Evolutionary conservation across 176 grass and related monocot species (phyloP).

Genomic region (Pharus latifolius): DNA sequence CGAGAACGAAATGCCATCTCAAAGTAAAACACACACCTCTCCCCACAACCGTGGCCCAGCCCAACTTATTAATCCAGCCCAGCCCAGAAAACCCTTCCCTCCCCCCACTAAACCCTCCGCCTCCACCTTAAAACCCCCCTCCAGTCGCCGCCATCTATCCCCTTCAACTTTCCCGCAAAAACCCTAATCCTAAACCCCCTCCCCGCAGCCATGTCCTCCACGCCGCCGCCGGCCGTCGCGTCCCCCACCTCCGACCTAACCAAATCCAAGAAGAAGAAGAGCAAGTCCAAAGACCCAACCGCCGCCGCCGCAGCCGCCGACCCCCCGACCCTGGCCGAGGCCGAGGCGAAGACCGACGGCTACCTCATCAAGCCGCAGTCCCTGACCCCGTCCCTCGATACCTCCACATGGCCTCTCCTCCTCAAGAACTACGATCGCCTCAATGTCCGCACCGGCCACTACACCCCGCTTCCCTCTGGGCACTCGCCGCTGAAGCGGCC

Average conservation of each 20-base stretch:
- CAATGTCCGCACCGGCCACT: constrained; percentile 76
- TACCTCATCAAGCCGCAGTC: constrained; percentile 68
- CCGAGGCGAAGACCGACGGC: constrained; percentile 24
- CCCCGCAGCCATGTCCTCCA: constrained; percentile 38
- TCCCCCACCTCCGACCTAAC: constrained; percentile 26
- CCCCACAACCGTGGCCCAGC: no score
- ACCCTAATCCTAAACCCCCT: constrained; percentile 18
- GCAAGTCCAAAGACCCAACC: constrained; percentile 24
- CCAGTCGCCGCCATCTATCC: neutral
- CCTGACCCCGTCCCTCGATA: constrained; percentile 36
- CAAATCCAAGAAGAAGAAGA: constrained; percentile 76
- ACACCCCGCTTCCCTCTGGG: constrained; percentile 66
- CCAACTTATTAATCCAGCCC: neutral
- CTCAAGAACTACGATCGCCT: constrained; percentile 89
- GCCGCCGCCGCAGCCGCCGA: neutral
- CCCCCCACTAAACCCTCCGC: constrained; percentile 5
- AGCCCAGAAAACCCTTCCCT: neutral
- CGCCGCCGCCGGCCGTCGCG: constrained; percentile 27
- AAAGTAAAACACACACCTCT: no score
- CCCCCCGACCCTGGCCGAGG: constrained; percentile 3
- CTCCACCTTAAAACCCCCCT: constrained; percentile 29
- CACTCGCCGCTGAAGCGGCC: constrained; percentile 87
- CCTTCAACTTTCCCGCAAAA: neutral
- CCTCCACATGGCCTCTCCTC: constrained; percentile 60
- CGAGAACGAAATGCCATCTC: no score